A percentile compares a stretch with the other conserved stretches of the same genome.
phyloP scores from a whole-genome alignment of 257 asterid genomes.

The Solanum bulbocastanum region DNA sequence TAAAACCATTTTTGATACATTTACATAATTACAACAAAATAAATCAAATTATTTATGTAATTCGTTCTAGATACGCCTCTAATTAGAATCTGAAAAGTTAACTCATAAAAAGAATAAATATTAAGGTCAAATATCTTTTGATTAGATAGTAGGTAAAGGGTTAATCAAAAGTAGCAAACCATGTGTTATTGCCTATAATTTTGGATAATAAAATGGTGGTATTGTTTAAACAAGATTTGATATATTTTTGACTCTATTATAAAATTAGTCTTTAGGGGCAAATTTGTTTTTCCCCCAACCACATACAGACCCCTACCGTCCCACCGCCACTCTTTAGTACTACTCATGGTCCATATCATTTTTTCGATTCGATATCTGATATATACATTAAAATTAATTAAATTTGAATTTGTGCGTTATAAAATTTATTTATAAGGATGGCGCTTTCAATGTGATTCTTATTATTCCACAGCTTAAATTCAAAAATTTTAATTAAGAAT shows the following conservation, averaged over 20 bases:
- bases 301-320: constrained; percentile 17
- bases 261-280: background rate
- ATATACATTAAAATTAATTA: fast-evolving
- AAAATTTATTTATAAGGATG: background rate
- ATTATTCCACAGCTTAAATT: background rate
- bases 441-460: fast-evolving
- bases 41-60: background rate
- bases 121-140: background rate
- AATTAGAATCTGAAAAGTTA: background rate
- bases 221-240: constrained; percentile 13
- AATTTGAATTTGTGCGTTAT: background rate
- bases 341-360: background rate
- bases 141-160: constrained; percentile 13
- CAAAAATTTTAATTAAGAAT: background rate
- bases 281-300: constrained; percentile 23
- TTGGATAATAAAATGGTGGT: constrained; percentile 15
- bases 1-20: background rate
- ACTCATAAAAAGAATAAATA: background rate
- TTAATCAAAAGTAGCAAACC: constrained; percentile 32
- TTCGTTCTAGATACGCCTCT: fast-evolving
- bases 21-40: background rate
- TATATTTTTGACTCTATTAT: constrained; percentile 19
- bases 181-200: constrained; percentile 48
- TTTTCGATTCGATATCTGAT: background rate
- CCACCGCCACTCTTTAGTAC: constrained; percentile 1